Conservation (phyloP, 1,284 basidiomycete species). For the Heterobasidion irregulare region DNA sequence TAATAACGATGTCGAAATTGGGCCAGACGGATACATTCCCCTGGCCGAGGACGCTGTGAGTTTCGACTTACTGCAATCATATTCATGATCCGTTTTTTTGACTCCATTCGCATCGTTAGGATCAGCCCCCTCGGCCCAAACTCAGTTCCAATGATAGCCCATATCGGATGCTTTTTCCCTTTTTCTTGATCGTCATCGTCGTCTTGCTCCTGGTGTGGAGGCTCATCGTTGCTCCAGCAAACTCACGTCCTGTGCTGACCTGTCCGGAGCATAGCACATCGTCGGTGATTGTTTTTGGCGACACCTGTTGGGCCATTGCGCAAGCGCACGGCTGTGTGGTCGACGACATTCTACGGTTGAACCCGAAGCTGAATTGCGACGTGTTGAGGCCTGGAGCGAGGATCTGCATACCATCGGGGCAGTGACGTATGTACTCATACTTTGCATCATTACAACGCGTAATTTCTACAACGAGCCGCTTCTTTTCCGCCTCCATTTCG, state of each 20-base stretch:
- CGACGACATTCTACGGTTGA: conserved; percentile 45
- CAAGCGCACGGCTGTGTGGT: conserved; percentile 40
- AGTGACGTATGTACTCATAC: not conserved
- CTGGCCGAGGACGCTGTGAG: conserved; percentile 46
- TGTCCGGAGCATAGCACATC: conserved; percentile 42
- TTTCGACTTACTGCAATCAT: conserved; percentile 6
- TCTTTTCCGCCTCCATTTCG: not conserved
- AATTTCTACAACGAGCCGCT: not conserved
- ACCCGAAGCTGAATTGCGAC: conserved; percentile 48
- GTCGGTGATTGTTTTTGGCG: conserved; percentile 49
- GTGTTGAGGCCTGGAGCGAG: conserved; percentile 48
- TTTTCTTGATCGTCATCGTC: conserved; percentile 63
- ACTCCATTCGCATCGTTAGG: conserved; percentile 7
- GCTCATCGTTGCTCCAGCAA: conserved; percentile 37
- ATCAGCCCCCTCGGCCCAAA: conserved; percentile 21
- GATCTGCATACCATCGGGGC: conserved; percentile 41
- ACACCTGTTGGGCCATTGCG: conserved; percentile 65
- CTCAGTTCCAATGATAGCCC: conserved; percentile 26
- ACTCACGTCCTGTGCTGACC: conserved; percentile 13
- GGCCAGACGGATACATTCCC: conserved; percentile 50
- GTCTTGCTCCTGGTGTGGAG: conserved; percentile 60
- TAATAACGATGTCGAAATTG: conserved; percentile 47
- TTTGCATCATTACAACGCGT: not conserved
- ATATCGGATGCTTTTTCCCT: conserved; percentile 63
- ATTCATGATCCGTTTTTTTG: conserved; percentile 2